These are phyloP conservation scores for Cyberlindnera sargentensis DNA, from an alignment of 805 yeast species.

Conservation along the genomic window DNA sequence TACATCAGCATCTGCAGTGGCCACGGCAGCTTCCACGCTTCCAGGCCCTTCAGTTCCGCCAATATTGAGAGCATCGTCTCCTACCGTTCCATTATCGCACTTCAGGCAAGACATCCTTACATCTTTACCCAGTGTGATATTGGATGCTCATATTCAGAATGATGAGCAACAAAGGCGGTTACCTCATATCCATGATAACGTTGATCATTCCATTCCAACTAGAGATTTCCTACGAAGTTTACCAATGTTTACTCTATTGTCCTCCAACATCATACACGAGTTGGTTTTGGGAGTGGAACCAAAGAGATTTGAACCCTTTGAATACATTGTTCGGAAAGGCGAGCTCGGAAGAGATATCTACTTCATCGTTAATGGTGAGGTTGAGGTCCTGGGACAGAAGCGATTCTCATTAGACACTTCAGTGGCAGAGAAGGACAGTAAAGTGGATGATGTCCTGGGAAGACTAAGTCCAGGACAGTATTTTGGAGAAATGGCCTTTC, in stretches of 20 bases:
- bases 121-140: constrained; percentile 1
- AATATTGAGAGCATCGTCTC: constrained; percentile 5
- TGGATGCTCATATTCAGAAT: not conserved
- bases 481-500: constrained; percentile 74
- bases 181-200: constrained; percentile 29
- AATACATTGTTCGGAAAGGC: constrained; percentile 53
- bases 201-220: constrained; percentile 49
- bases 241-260: constrained; percentile 52
- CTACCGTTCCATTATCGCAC: not conserved
- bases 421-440: constrained; percentile 13
- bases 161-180: not conserved
- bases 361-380: constrained; percentile 62
- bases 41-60: constrained; percentile 39
- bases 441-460: constrained; percentile 41
- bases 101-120: constrained; percentile 3
- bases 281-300: constrained; percentile 61
- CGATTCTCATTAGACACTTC: constrained; percentile 20
- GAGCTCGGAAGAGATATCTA: constrained; percentile 57
- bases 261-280: constrained; percentile 53
- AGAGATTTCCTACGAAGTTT: constrained; percentile 51
- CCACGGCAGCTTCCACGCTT: constrained; percentile 26
- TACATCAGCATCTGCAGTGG: constrained; percentile 21
- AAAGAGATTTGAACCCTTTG: constrained; percentile 43
- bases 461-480: constrained; percentile 56
- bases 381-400: constrained; percentile 50